Percentiles rank a stretch among this genome's conserved stretches.
Conservation (phyloP, 116 monocot genomes). For the Zostera marina region DNA sequence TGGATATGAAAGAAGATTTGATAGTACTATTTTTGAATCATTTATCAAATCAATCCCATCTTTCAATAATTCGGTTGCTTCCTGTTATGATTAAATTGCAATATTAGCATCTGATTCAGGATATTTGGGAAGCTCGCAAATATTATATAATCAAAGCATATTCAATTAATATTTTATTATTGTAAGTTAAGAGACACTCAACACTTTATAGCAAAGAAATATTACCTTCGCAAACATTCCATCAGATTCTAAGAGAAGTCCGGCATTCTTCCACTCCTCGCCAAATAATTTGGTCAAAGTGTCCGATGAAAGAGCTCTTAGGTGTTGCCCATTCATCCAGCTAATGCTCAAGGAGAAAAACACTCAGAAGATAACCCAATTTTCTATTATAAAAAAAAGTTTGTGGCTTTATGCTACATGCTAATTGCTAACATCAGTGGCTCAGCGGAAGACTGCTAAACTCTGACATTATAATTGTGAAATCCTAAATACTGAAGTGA, state of each 20-base stretch:
- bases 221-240: constrained; percentile 67
- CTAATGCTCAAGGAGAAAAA: constrained; percentile 17
- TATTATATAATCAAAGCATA: neutral
- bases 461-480: too few species aligned
- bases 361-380: neutral
- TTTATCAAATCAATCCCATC: constrained; percentile 84
- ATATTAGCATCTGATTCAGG: neutral
- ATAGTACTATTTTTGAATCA: constrained; percentile 45
- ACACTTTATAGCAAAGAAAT: neutral
- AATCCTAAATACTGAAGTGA: too few species aligned
- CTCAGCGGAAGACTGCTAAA: too few species aligned
- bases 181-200: too few species aligned
- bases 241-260: constrained; percentile 62
- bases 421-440: too few species aligned
- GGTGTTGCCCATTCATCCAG: constrained; percentile 96
- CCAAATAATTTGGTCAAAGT: constrained; percentile 42
- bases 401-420: too few species aligned
- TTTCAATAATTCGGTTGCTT: constrained; percentile 72
- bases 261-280: constrained; percentile 55
- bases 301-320: constrained; percentile 73
- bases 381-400: neutral
- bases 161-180: too few species aligned
- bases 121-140: neutral
- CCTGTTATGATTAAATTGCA: constrained; percentile 30
- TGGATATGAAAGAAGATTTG: constrained; percentile 83